These are phyloP conservation scores for Yamadazyma akitaensis DNA, from an alignment of 805 yeast species.

Conservation along the genomic window DNA sequence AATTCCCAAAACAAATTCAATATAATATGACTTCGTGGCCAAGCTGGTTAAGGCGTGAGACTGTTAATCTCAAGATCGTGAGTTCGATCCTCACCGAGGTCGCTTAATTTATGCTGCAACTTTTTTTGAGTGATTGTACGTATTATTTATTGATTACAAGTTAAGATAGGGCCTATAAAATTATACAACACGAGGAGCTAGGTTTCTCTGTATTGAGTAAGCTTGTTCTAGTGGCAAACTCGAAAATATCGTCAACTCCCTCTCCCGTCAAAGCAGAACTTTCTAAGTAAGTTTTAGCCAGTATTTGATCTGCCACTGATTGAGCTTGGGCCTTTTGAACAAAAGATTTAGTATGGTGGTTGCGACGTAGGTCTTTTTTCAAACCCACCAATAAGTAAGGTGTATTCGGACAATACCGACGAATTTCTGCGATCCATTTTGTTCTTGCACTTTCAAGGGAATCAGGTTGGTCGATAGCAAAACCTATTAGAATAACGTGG, in stretches of 20 bases:
- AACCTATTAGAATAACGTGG: slow-evolving; percentile 80
- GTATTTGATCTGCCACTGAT: slow-evolving; percentile 68
- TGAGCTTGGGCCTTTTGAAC: slow-evolving; percentile 63
- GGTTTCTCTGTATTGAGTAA: slow-evolving; percentile 41
- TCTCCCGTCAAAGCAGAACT: slow-evolving; percentile 92
- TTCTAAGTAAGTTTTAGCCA: slow-evolving; percentile 80
- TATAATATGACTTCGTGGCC: slow-evolving; percentile 22
- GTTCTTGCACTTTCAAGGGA: slow-evolving; percentile 76
- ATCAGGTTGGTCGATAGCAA: slow-evolving; percentile 81
- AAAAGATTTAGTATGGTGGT: slow-evolving; percentile 36
- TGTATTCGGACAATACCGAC: slow-evolving; percentile 72
- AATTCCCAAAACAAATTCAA: too few relatives aligned
- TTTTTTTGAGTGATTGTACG: background rate
- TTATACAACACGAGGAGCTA: slow-evolving; percentile 31
- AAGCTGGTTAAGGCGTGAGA: slow-evolving; percentile 29
- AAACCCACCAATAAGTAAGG: slow-evolving; percentile 80
- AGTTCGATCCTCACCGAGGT: slow-evolving; percentile 26
- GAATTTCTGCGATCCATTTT: slow-evolving; percentile 87
- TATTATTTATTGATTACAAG: background rate
- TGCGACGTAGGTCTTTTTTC: slow-evolving; percentile 72
- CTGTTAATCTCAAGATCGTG: slow-evolving; percentile 29
- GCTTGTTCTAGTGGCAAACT: slow-evolving; percentile 83
- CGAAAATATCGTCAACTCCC: slow-evolving; percentile 92
- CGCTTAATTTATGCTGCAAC: slow-evolving; percentile 17
- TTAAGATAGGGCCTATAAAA: slow-evolving; percentile 16